phyloP scores from a whole-genome alignment of 2,329 filamentous ascomycete species.

The Apiospora marii region DNA sequence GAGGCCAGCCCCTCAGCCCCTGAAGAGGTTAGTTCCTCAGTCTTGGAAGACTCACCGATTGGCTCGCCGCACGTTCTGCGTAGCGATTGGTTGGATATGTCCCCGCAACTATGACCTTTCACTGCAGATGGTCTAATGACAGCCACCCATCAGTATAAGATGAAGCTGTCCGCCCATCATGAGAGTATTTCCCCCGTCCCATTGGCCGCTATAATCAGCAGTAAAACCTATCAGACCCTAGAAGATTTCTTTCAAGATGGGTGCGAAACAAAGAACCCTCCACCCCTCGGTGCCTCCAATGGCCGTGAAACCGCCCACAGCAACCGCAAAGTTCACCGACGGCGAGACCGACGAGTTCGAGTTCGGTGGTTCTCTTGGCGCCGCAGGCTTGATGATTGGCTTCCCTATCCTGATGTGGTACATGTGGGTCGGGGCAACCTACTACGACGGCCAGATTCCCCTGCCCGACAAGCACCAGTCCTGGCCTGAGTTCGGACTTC shows the following conservation, averaged over 20 bases:
- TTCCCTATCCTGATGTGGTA: conserved; percentile 98
- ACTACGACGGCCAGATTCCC: conserved; percentile 89
- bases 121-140: no score
- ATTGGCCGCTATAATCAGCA: no score
- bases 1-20: not conserved
- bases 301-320: not conserved
- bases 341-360: conserved; percentile 68
- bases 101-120: not conserved
- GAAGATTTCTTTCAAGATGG: not conserved
- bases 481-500: conserved; percentile 72
- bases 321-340: not conserved
- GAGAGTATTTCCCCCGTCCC: not conserved
- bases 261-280: not conserved
- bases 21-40: not conserved
- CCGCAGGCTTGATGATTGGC: conserved; percentile 83
- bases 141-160: not conserved
- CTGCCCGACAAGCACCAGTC: conserved; percentile 70
- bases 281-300: not conserved
- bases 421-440: conserved; percentile 96
- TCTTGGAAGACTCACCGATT: not conserved
- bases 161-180: not conserved
- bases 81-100: not conserved
- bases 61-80: no score
- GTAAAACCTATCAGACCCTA: not conserved
- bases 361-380: conserved; percentile 87